These are phyloP conservation scores for Venturia pyrina DNA, from an alignment of 2,329 filamentous ascomycete genomes.

Conservation along the genomic window DNA sequence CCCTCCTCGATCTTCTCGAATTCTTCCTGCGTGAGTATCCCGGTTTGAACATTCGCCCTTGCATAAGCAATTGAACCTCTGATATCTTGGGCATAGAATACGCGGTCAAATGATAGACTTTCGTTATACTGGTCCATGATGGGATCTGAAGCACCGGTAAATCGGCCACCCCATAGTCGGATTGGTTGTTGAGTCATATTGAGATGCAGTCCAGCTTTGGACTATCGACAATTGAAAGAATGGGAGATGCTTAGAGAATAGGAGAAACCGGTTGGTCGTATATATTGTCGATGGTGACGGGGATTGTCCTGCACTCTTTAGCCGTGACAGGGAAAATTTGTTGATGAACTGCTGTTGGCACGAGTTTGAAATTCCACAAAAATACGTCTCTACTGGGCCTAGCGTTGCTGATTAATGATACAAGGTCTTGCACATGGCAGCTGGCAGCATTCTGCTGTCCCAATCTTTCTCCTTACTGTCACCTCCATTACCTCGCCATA, in stretches of 20 bases:
- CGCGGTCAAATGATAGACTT: constrained; percentile 67
- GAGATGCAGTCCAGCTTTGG: not conserved
- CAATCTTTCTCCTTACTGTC: no score
- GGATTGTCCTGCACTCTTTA: not conserved
- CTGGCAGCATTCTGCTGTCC: no score
- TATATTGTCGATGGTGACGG: not conserved
- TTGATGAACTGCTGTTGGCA: not conserved
- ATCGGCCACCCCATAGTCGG: constrained; percentile 48
- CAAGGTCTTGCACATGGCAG: no score
- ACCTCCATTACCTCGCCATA: no score
- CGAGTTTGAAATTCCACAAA: not conserved
- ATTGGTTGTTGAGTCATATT: constrained; percentile 1
- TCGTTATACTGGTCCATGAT: constrained; percentile 82
- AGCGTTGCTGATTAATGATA: not conserved
- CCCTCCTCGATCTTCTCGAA: constrained; percentile 66
- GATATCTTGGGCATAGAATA: constrained; percentile 73
- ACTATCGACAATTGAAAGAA: not conserved
- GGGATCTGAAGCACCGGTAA: constrained; percentile 55
- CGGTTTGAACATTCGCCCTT: constrained; percentile 63
- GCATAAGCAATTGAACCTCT: constrained; percentile 72
- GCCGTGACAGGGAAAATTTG: not conserved
- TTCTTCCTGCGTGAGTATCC: constrained; percentile 63
- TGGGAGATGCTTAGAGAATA: not conserved
- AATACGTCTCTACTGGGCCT: not conserved
- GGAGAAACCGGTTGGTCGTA: not conserved